Evolutionary conservation across 2,329 filamentous ascomycete species (phyloP).

Genomic region (Pyrenophora tritici-repentis): DNA sequence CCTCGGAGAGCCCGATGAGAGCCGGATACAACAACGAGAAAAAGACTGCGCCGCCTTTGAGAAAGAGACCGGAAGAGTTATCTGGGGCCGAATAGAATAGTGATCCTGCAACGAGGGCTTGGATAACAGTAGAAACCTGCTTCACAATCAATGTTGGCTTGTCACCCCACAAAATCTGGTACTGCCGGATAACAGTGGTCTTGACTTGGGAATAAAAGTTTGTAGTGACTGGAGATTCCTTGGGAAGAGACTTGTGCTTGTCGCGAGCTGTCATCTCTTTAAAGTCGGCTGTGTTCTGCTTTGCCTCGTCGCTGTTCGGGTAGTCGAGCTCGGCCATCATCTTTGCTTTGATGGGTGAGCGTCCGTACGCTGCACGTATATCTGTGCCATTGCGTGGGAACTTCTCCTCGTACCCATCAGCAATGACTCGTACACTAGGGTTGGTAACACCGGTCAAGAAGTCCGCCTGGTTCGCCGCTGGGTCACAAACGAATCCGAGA

Average conservation of each 20-base stretch:
- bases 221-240: slow-evolving; percentile 58
- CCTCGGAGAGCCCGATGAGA: slow-evolving; percentile 67
- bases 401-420: slow-evolving; percentile 44
- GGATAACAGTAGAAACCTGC: slow-evolving; percentile 60
- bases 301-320: slow-evolving; percentile 54
- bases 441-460: slow-evolving; percentile 73
- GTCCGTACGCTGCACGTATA: slow-evolving; percentile 59
- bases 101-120: slow-evolving; percentile 67
- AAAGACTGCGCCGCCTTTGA: slow-evolving; percentile 68
- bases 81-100: slow-evolving; percentile 67
- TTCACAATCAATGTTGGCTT: slow-evolving; percentile 67
- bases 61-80: slow-evolving; percentile 65
- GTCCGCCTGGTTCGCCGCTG: slow-evolving; percentile 69
- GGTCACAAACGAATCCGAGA: slow-evolving; percentile 67
- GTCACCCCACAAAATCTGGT: slow-evolving; percentile 68
- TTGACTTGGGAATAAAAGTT: slow-evolving; percentile 52
- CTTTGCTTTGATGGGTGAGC: slow-evolving; percentile 52
- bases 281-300: slow-evolving; percentile 54
- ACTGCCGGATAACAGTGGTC: slow-evolving; percentile 63
- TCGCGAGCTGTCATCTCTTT: slow-evolving; percentile 57
- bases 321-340: slow-evolving; percentile 64
- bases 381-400: slow-evolving; percentile 51
- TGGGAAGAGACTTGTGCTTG: slow-evolving; percentile 59
- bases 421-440: slow-evolving; percentile 47
- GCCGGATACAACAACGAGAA: slow-evolving; percentile 66